phyloP scores from a whole-genome alignment of 306 rosid species.

The Medicago ruthenica region DNA sequence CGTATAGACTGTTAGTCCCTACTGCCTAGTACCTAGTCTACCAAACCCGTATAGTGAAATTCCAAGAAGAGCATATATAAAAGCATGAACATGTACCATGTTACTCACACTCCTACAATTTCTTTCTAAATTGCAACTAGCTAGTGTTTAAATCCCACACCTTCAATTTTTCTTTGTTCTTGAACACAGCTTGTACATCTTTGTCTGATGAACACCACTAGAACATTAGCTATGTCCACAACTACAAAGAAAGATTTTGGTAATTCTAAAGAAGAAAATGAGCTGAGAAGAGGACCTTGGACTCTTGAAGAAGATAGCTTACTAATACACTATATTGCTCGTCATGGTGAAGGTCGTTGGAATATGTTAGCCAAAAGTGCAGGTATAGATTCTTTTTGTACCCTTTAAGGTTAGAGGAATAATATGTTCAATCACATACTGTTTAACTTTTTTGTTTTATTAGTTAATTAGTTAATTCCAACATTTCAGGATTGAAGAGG shows the following conservation, averaged over 20 bases:
- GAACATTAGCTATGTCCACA: conserved; percentile 59
- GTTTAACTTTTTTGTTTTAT: background rate
- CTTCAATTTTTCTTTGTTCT: conserved; percentile 1
- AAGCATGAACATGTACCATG: conserved; percentile 44
- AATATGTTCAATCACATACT: conserved; percentile 31
- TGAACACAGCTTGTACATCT: too few species aligned
- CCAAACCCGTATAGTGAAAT: conserved; percentile 51
- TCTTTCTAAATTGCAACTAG: too few species aligned
- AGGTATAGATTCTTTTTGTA: conserved; percentile 51
- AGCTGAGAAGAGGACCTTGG: conserved; percentile 93
- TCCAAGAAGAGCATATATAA: conserved; percentile 40
- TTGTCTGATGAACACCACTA: background rate
- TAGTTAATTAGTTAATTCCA: background rate
- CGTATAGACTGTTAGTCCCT: conserved; percentile 43
- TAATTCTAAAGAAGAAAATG: conserved; percentile 57
- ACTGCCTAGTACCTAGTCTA: conserved; percentile 21
- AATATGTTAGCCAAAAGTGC: conserved; percentile 84
- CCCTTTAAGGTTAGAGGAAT: conserved; percentile 21
- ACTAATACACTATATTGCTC: conserved; percentile 80
- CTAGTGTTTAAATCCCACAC: background rate
- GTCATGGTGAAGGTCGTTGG: conserved; percentile 98
- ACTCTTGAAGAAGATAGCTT: conserved; percentile 91
- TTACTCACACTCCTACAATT: conserved; percentile 29
- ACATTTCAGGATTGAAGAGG: conserved; percentile 83
- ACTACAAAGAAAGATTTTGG: conserved; percentile 46